These are phyloP conservation scores for Cyclocybe aegerita DNA, from an alignment of 768 basidiomycete genomes.

Conservation along the genomic window DNA sequence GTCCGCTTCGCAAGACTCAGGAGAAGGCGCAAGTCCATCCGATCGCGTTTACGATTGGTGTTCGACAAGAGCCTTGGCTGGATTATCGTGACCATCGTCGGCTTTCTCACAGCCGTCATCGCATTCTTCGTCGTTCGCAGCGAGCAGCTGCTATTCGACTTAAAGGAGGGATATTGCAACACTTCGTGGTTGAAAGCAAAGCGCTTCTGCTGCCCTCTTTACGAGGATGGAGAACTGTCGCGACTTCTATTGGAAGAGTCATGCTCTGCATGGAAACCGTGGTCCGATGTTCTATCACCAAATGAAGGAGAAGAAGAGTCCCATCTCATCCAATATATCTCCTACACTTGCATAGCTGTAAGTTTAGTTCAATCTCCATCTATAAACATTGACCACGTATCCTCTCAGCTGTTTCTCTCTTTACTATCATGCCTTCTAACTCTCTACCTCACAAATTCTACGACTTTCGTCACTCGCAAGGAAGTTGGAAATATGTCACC, in stretches of 20 bases:
- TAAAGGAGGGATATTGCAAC: conserved; percentile 88
- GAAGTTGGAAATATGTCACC: conserved; percentile 63
- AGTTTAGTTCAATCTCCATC: conserved; percentile 24
- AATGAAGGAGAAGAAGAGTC: conserved; percentile 36
- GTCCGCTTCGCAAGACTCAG: conserved; percentile 72
- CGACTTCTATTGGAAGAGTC: conserved; percentile 24
- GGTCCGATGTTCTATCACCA: conserved; percentile 58
- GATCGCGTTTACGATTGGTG: conserved; percentile 60
- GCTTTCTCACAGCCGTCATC: conserved; percentile 79
- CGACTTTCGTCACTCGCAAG: conserved; percentile 84
- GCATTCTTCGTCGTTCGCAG: conserved; percentile 85
- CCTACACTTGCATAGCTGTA: conserved; percentile 80
- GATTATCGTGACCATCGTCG: conserved; percentile 87
- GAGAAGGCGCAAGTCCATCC: conserved; percentile 58
- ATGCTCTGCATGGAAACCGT: conserved; percentile 75
- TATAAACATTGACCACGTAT: background rate
- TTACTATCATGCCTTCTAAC: conserved; percentile 77
- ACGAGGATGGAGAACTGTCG: conserved; percentile 18
- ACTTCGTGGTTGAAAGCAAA: conserved; percentile 70
- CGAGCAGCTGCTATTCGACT: conserved; percentile 89
- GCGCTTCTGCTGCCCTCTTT: conserved; percentile 75
- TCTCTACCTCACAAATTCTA: conserved; percentile 83
- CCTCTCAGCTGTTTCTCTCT: conserved; percentile 67
- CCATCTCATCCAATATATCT: conserved; percentile 58
- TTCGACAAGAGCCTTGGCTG: conserved; percentile 84